These are phyloP conservation scores for Xerocomellus intermedius DNA, from an alignment of 768 basidiomycete genomes.

Conservation along the genomic window DNA sequence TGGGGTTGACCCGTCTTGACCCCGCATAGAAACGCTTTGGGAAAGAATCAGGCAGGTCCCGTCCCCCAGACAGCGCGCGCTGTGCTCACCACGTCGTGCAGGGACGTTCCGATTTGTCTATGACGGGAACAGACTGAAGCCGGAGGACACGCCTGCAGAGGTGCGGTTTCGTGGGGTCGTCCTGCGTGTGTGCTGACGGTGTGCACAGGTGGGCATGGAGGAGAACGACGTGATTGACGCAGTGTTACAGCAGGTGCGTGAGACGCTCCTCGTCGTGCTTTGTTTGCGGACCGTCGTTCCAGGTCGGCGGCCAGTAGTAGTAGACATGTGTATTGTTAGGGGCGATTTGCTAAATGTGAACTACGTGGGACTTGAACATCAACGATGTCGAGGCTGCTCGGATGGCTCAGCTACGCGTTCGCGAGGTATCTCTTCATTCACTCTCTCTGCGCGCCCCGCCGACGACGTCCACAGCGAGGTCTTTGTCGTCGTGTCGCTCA, in stretches of 20 bases:
- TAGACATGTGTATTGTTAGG: not conserved
- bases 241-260: constrained; percentile 51
- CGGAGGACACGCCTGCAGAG: constrained; percentile 51
- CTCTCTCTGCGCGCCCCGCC: not conserved
- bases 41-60: constrained; percentile 50
- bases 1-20: not conserved
- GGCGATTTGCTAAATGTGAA: not conserved
- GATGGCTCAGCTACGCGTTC: constrained; percentile 85
- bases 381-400: constrained; percentile 43
- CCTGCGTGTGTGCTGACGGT: not conserved
- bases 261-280: not conserved
- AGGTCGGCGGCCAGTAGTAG: constrained; percentile 22
- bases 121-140: constrained; percentile 49
- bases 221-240: constrained; percentile 66
- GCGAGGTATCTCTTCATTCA: constrained; percentile 51
- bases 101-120: constrained; percentile 64
- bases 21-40: constrained; percentile 51
- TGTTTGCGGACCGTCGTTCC: not conserved
- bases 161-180: constrained; percentile 37
- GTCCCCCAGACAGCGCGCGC: not conserved
- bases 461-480: constrained; percentile 54
- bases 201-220: constrained; percentile 51
- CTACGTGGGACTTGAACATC: constrained; percentile 7
- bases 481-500: constrained; percentile 78
- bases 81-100: constrained; percentile 20